Conservation (phyloP, 768 basidiomycete genomes). For the Mycena crocata region DNA sequence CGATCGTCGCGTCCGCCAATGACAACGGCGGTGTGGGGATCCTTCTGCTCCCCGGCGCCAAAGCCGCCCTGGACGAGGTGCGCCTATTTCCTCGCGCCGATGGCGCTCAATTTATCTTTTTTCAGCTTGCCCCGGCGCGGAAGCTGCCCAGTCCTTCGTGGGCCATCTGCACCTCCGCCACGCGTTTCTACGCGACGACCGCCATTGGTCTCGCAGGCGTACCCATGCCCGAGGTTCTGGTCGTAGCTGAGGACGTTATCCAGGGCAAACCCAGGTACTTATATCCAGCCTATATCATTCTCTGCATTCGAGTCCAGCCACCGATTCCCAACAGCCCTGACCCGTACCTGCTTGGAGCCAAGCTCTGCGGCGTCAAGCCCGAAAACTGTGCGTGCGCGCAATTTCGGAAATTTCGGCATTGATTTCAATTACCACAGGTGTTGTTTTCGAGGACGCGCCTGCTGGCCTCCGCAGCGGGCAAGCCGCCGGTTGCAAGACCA, state of each 20-base stretch:
- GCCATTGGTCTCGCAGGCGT: slow-evolving; percentile 77
- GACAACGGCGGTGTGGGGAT: slow-evolving; percentile 70
- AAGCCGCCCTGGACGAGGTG: slow-evolving; percentile 67
- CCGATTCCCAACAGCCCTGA: slow-evolving; percentile 67
- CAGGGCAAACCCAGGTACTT: slow-evolving; percentile 86
- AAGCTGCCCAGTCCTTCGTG: slow-evolving; percentile 72
- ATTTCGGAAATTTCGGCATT: not conserved
- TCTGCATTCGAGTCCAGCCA: slow-evolving; percentile 5
- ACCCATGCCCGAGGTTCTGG: slow-evolving; percentile 77
- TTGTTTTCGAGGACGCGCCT: slow-evolving; percentile 95
- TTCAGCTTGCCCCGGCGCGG: slow-evolving; percentile 51
- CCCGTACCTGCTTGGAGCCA: slow-evolving; percentile 90
- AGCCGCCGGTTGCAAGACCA: slow-evolving; percentile 85
- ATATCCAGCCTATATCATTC: no score
- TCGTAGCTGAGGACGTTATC: slow-evolving; percentile 85
- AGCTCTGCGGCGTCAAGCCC: slow-evolving; percentile 72
- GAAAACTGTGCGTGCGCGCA: slow-evolving; percentile 61
- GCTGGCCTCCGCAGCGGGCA: slow-evolving; percentile 84
- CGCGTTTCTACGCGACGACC: slow-evolving; percentile 76
- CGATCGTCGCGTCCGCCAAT: slow-evolving; percentile 73
- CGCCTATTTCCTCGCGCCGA: slow-evolving; percentile 40
- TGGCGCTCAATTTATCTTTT: not conserved
- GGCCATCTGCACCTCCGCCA: slow-evolving; percentile 92
- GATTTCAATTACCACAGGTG: slow-evolving; percentile 53
- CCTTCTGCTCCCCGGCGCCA: slow-evolving; percentile 79